Conservation (phyloP, 2,329 filamentous ascomycete genomes). For the Neofusicoccum ribis region DNA sequence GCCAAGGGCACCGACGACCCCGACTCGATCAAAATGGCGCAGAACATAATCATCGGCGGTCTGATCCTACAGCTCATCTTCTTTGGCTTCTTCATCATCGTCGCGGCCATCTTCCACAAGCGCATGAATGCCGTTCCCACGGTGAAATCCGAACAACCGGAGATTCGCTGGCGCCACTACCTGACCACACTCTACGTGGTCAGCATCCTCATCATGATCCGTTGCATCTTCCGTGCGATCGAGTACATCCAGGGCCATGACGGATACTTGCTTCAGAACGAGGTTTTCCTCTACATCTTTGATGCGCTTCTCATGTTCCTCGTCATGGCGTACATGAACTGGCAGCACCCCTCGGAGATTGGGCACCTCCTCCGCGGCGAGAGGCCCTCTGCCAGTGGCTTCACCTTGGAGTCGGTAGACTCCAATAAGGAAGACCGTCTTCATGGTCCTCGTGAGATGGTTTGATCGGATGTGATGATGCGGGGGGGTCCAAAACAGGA, state of each 20-base stretch:
- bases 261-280: conserved; percentile 47
- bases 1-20: neutral
- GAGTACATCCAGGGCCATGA: conserved; percentile 50
- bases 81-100: conserved; percentile 34
- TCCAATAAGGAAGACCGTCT: neutral
- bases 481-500: neutral
- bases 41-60: conserved; percentile 27
- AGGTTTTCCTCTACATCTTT: conserved; percentile 50
- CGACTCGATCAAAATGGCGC: neutral
- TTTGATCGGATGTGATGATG: neutral
- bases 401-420: neutral
- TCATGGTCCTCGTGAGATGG: neutral
- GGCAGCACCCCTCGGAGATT: conserved; percentile 38
- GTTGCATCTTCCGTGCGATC: conserved; percentile 50
- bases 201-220: conserved; percentile 49
- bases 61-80: conserved; percentile 36
- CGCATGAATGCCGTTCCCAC: conserved; percentile 7
- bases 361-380: conserved; percentile 19
- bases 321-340: conserved; percentile 44
- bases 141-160: neutral
- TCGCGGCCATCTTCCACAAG: conserved; percentile 33
- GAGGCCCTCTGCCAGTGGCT: neutral
- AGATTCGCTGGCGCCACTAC: conserved; percentile 33
- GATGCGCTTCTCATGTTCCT: conserved; percentile 48
- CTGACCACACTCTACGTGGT: conserved; percentile 47